phyloP scores from a whole-genome alignment of 305 asterid species.

The Fraxinus baroniana region DNA sequence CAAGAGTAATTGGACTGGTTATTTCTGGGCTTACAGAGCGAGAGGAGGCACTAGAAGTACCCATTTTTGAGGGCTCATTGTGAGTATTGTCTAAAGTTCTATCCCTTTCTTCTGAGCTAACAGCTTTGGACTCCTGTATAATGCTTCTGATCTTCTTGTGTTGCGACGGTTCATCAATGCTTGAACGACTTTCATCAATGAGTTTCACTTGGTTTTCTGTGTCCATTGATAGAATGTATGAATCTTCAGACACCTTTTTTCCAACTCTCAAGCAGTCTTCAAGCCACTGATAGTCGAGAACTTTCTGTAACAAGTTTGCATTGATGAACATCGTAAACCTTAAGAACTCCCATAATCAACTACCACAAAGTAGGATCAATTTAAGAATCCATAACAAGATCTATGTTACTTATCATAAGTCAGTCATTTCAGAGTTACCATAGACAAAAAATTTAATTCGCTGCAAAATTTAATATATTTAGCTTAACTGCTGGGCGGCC shows the following conservation, averaged over 20 bases:
- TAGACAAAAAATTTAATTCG: background rate
- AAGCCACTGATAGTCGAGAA: constrained; percentile 75
- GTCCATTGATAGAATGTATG: constrained; percentile 44
- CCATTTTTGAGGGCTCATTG: constrained; percentile 29
- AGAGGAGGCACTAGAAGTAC: constrained; percentile 42
- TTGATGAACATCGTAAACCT: background rate
- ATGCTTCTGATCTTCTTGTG: constrained; percentile 53
- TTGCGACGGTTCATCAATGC: constrained; percentile 29
- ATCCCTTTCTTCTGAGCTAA: constrained; percentile 29
- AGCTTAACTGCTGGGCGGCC: background rate
- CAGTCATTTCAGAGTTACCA: background rate
- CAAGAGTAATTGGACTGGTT: constrained; percentile 35
- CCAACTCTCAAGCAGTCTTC: constrained; percentile 83
- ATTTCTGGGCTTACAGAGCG: constrained; percentile 49
- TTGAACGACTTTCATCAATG: constrained; percentile 25
- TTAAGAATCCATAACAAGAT: background rate
- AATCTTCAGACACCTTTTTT: constrained; percentile 59
- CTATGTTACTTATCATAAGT: background rate
- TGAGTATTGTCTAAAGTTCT: constrained; percentile 23
- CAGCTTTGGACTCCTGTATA: constrained; percentile 33
- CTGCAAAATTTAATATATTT: background rate
- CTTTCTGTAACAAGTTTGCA: constrained; percentile 48
- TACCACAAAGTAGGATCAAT: background rate
- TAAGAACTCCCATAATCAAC: background rate
- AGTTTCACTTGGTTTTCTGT: constrained; percentile 22